Conservation (phyloP, 768 basidiomycete genomes). For the Macrolepiota fuliginosa region DNA sequence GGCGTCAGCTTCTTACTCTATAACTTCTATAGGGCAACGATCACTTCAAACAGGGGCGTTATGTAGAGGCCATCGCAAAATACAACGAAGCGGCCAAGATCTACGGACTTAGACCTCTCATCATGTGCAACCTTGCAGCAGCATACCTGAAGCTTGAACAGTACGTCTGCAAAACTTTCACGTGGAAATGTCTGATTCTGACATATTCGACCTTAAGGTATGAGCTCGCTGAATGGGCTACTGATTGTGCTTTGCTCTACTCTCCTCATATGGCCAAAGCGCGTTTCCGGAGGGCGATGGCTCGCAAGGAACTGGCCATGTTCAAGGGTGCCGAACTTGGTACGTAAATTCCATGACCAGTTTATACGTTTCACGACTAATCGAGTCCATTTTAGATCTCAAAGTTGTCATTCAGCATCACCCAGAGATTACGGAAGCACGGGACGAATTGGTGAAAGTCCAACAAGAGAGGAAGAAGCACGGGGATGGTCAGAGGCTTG, state of each 20-base stretch:
- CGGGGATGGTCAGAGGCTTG: conserved; percentile 18
- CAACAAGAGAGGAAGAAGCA: conserved; percentile 15
- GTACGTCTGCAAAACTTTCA: conserved; percentile 16
- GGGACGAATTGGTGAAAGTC: conserved; percentile 25
- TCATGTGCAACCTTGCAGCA: conserved; percentile 35
- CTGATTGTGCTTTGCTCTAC: conserved; percentile 28
- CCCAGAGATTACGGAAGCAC: conserved; percentile 24
- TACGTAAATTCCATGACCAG: conserved; percentile 8
- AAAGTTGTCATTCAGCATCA: conserved; percentile 31
- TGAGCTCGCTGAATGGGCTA: conserved; percentile 31
- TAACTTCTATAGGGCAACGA: conserved; percentile 28
- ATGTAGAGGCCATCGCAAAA: conserved; percentile 23
- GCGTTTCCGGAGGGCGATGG: conserved; percentile 37
- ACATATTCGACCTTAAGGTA: conserved; percentile 22
- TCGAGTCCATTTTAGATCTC: conserved; percentile 25
- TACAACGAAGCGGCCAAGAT: conserved; percentile 27
- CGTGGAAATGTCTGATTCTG: background rate
- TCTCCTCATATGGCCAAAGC: conserved; percentile 35
- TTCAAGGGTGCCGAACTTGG: conserved; percentile 28
- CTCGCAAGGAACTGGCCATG: conserved; percentile 25
- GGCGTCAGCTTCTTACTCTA: background rate
- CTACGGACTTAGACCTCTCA: conserved; percentile 27
- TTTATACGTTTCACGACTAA: background rate
- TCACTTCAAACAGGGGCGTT: conserved; percentile 28
- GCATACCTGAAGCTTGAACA: conserved; percentile 33